Conservation (phyloP, 2,329 filamentous ascomycete species). For the Colletotrichum sp. region DNA sequence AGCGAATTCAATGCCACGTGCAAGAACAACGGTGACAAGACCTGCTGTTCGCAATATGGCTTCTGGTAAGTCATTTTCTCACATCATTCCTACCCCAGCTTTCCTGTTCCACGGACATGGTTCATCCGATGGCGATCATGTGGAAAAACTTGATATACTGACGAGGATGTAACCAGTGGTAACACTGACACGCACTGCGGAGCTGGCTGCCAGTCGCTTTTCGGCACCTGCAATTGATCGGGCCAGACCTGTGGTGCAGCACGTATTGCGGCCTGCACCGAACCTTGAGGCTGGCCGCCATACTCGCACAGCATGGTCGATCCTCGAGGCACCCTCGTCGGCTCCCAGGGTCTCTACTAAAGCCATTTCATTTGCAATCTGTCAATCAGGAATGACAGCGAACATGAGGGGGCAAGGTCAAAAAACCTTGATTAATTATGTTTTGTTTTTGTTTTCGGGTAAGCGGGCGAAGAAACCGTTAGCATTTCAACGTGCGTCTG, state of each 20-base stretch:
- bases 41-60: conserved; percentile 40
- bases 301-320: background rate
- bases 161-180: conserved; percentile 27
- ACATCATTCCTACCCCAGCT: background rate
- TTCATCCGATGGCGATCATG: background rate
- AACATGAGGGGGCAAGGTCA: background rate
- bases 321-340: background rate
- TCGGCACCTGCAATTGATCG: conserved; percentile 34
- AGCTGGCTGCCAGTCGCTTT: conserved; percentile 36
- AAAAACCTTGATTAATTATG: background rate
- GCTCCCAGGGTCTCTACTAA: background rate
- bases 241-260: background rate
- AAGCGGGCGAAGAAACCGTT: background rate
- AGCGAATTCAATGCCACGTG: conserved; percentile 34
- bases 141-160: background rate
- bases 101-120: background rate
- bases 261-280: background rate
- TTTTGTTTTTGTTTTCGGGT: background rate
- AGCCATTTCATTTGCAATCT: background rate
- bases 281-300: background rate
- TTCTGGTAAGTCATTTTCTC: conserved; percentile 34
- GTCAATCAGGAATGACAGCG: conserved; percentile 3
- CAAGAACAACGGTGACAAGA: conserved; percentile 32
- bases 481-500: background rate
- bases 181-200: conserved; percentile 33